Evolutionary conservation across 2,329 filamentous ascomycete genomes (phyloP).

Genomic region (Cladophialophora chaetospira): DNA sequence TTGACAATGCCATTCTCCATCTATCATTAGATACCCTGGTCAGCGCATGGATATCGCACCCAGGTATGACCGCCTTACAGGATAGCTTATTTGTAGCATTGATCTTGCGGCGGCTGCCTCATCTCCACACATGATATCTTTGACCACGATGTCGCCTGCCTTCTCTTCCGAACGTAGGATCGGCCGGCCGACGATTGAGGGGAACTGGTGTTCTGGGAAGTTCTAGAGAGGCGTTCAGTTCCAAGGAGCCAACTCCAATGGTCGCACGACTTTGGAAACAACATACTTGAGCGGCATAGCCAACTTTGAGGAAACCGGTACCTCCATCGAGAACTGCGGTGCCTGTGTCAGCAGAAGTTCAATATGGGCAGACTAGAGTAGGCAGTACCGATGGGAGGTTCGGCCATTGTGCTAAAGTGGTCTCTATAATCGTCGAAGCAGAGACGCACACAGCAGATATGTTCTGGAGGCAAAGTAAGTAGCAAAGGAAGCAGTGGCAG

Average conservation of each 20-base stretch:
- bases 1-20: conserved; percentile 99
- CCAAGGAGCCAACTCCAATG: too few species aligned
- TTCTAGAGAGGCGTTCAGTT: conserved; percentile 65
- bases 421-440: neutral
- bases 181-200: conserved; percentile 94
- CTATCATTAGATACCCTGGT: conserved; percentile 41
- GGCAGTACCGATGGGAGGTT: conserved; percentile 52
- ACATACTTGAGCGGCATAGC: conserved; percentile 84
- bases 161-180: conserved; percentile 95
- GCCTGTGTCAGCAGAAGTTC: conserved; percentile 36
- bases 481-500: neutral
- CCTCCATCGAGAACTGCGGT: conserved; percentile 92
- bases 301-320: conserved; percentile 99
- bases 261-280: too few species aligned
- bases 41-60: neutral
- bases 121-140: conserved; percentile 99
- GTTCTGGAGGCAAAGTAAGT: neutral
- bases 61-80: conserved; percentile 56
- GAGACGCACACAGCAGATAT: too few species aligned
- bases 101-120: conserved; percentile 93
- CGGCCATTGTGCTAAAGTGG: conserved; percentile 44
- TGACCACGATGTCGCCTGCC: conserved; percentile 72
- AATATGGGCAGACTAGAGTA: conserved; percentile 14
- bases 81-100: conserved; percentile 98
- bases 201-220: conserved; percentile 98